Conservation (phyloP, 2,329 filamentous ascomycete genomes). For the Scedosporium boydii region DNA sequence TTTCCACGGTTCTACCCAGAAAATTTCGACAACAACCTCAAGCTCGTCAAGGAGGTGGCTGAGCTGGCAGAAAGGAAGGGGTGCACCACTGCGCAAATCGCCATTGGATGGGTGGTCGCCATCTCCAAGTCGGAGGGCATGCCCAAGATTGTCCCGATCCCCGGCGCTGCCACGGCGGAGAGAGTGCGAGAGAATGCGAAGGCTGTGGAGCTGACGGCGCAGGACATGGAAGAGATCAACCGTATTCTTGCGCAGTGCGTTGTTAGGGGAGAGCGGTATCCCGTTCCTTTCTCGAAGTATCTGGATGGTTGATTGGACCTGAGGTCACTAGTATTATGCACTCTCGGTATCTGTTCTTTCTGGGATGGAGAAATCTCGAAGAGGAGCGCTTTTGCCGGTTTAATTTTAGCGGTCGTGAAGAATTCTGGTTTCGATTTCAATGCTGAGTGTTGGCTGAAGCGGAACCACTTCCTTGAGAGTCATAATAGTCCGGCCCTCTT, state of each 20-base stretch:
- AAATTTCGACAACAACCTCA: constrained; percentile 54
- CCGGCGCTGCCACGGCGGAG: constrained; percentile 47
- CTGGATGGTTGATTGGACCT: neutral
- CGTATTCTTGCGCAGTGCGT: constrained; percentile 36
- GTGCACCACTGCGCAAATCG: constrained; percentile 53
- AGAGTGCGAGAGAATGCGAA: constrained; percentile 53
- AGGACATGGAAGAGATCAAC: constrained; percentile 42
- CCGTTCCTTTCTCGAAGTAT: constrained; percentile 12
- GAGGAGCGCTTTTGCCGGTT: no score
- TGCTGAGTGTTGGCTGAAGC: no score
- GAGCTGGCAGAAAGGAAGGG: constrained; percentile 50
- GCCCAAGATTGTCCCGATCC: constrained; percentile 55
- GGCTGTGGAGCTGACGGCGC: constrained; percentile 35
- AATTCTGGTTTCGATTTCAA: no score
- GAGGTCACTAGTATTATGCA: no score
- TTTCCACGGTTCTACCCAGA: constrained; percentile 53
- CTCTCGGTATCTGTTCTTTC: no score
- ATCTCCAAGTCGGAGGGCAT: constrained; percentile 40
- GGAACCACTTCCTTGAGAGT: no score
- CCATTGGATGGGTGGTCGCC: constrained; percentile 52
- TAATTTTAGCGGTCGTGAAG: no score
- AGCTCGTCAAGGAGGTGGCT: constrained; percentile 49
- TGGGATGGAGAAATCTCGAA: no score
- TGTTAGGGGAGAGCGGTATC: constrained; percentile 39
- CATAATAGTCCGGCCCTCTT: no score